These are phyloP conservation scores for Fusarium xylarioides DNA, from an alignment of 2,329 filamentous ascomycete species.

Conservation along the genomic window DNA sequence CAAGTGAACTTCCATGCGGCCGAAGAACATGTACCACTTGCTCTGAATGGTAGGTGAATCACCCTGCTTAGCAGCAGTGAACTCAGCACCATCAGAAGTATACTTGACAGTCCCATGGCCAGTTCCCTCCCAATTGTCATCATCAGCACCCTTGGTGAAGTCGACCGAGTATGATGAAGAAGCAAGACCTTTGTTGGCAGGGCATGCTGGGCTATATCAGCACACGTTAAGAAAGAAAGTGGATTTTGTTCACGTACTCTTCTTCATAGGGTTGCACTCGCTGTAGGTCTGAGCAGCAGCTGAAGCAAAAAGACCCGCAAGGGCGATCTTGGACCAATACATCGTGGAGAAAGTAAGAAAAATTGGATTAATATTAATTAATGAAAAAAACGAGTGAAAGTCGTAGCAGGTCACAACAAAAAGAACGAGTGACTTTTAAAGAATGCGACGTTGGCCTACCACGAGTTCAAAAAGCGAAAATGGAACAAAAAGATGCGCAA, in stretches of 20 bases:
- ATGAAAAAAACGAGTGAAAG: neutral
- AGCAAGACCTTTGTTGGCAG: conserved; percentile 17
- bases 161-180: conserved; percentile 32
- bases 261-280: conserved; percentile 32
- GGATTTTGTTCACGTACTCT: conserved; percentile 15
- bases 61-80: conserved; percentile 66
- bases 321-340: conserved; percentile 10
- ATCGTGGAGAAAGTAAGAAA: neutral
- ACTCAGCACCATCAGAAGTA: conserved; percentile 31
- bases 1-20: conserved; percentile 74
- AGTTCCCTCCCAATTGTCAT: conserved; percentile 31
- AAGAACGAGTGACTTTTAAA: conserved; percentile 15
- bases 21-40: conserved; percentile 87
- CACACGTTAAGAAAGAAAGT: neutral
- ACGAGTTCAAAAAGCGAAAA: neutral
- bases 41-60: conserved; percentile 70
- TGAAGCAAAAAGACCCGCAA: conserved; percentile 27
- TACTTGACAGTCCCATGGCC: conserved; percentile 34
- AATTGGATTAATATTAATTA: neutral
- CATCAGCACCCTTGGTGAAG: conserved; percentile 34
- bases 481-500: conserved; percentile 1
- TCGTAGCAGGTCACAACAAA: neutral
- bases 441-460: conserved; percentile 9
- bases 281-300: conserved; percentile 27
- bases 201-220: conserved; percentile 14